Conservation (phyloP, 2,329 filamentous ascomycete species). For the Metarhizium sp. region DNA sequence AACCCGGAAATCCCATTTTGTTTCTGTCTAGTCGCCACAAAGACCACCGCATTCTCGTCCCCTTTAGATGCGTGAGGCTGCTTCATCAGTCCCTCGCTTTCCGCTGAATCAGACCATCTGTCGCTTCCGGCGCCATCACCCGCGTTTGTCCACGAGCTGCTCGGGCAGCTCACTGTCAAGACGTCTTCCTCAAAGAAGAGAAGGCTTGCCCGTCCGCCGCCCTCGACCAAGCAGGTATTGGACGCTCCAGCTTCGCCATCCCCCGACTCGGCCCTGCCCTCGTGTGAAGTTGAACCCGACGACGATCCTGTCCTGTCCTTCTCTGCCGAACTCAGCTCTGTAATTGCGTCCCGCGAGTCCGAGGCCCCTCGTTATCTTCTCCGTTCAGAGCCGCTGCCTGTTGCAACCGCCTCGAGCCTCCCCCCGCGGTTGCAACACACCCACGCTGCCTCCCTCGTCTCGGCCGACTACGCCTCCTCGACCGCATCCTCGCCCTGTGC, state of each 20-base stretch:
- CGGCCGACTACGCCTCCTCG: constrained; percentile 42
- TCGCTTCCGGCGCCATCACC: constrained; percentile 1
- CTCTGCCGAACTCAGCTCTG: constrained; percentile 30
- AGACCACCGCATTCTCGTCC: neutral
- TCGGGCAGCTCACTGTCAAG: constrained; percentile 57
- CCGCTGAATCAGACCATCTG: constrained; percentile 1
- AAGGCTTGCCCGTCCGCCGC: constrained; percentile 44
- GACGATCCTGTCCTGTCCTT: constrained; percentile 43
- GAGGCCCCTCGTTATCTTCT: constrained; percentile 26
- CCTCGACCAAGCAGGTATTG: constrained; percentile 30
- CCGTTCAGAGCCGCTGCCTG: constrained; percentile 33
- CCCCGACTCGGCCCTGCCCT: constrained; percentile 40
- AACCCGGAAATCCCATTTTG: neutral
- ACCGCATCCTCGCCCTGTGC: constrained; percentile 48
- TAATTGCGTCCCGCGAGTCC: constrained; percentile 21
- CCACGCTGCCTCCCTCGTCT: constrained; percentile 25
- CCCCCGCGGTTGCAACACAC: constrained; percentile 2
- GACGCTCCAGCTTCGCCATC: constrained; percentile 26
- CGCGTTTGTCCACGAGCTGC: constrained; percentile 40
- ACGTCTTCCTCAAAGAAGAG: constrained; percentile 69
- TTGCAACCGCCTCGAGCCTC: constrained; percentile 23
- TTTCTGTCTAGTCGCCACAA: neutral
- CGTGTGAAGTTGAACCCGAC: constrained; percentile 42
- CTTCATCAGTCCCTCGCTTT: constrained; percentile 1
- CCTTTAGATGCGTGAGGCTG: constrained; percentile 5